These are phyloP conservation scores for Calonectria honghensis DNA, from an alignment of 2,329 filamentous ascomycete genomes.

Conservation along the genomic window DNA sequence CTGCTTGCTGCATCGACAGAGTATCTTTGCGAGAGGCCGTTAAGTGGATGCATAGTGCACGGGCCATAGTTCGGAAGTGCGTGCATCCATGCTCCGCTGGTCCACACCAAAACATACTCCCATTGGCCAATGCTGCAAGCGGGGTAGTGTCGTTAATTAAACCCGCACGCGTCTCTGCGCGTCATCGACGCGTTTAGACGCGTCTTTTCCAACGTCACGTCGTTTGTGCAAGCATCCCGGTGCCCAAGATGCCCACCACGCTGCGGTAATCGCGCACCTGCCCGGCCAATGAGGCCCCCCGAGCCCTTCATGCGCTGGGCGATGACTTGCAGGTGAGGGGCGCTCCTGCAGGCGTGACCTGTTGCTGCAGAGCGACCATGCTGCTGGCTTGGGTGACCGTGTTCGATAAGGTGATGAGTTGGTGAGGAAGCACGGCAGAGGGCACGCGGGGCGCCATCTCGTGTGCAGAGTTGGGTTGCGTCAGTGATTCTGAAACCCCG, in stretches of 20 bases:
- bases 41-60: conserved; percentile 47
- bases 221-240: not conserved
- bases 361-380: conserved; percentile 18
- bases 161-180: conserved; percentile 37
- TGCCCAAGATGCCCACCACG: conserved; percentile 12
- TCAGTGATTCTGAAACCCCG: conserved; percentile 35
- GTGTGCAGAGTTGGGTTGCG: conserved; percentile 26
- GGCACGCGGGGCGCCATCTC: conserved; percentile 11
- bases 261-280: conserved; percentile 35
- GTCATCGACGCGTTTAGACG: conserved; percentile 32
- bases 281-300: not conserved
- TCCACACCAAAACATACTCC: conserved; percentile 29
- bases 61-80: conserved; percentile 51
- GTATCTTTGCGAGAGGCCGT: conserved; percentile 20
- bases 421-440: conserved; percentile 14
- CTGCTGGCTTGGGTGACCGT: conserved; percentile 10
- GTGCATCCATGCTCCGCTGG: conserved; percentile 46
- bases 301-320: conserved; percentile 33
- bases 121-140: conserved; percentile 44
- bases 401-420: conserved; percentile 29
- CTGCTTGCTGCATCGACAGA: conserved; percentile 12
- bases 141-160: conserved; percentile 32
- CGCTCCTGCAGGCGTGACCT: conserved; percentile 28
- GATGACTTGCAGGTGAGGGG: conserved; percentile 39
- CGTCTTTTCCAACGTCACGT: conserved; percentile 40